These are phyloP conservation scores for Rhodosporidiobolus odoratus DNA, from an alignment of 768 basidiomycete species.

Conservation along the genomic window DNA sequence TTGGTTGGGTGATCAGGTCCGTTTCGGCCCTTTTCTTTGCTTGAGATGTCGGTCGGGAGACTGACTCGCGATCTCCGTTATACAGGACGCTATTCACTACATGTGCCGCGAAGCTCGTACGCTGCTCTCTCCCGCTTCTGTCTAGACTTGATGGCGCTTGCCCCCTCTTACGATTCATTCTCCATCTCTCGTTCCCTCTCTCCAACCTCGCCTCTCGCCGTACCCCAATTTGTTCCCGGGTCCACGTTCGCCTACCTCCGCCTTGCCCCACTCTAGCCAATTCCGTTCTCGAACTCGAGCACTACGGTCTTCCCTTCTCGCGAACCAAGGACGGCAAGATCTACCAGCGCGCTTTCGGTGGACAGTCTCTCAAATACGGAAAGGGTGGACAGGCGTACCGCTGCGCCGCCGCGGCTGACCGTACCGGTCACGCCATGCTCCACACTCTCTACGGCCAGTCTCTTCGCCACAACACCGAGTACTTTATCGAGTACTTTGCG, in stretches of 20 bases:
- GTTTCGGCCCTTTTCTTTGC: background rate
- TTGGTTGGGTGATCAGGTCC: constrained; percentile 80
- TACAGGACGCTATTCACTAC: constrained; percentile 95
- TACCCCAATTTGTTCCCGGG: too few relatives aligned
- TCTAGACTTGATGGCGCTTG: too few relatives aligned
- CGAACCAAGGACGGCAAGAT: constrained; percentile 98
- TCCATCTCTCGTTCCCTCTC: constrained; percentile 20
- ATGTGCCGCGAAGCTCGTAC: constrained; percentile 97
- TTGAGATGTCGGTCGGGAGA: accelerated
- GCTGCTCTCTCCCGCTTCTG: constrained; percentile 48
- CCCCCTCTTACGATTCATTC: background rate
- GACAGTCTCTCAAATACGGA: constrained; percentile 91
- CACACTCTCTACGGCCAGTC: constrained; percentile 99
- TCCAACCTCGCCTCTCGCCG: background rate
- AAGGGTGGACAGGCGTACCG: constrained; percentile 99
- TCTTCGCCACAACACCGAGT: constrained; percentile 96
- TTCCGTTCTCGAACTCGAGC: constrained; percentile 68
- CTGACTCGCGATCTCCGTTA: too few relatives aligned
- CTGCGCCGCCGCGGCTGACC: constrained; percentile 96
- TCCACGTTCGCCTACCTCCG: too few relatives aligned
- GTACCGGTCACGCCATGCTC: constrained; percentile 95
- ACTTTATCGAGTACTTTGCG: constrained; percentile 99
- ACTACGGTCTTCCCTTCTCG: constrained; percentile 97
- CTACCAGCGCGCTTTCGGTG: constrained; percentile 98
- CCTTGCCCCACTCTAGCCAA: background rate